Percentiles rank a stretch among this genome's conserved stretches.
phyloP scores from a whole-genome alignment of 306 rosid genomes.

The Dryas alaskensis region DNA sequence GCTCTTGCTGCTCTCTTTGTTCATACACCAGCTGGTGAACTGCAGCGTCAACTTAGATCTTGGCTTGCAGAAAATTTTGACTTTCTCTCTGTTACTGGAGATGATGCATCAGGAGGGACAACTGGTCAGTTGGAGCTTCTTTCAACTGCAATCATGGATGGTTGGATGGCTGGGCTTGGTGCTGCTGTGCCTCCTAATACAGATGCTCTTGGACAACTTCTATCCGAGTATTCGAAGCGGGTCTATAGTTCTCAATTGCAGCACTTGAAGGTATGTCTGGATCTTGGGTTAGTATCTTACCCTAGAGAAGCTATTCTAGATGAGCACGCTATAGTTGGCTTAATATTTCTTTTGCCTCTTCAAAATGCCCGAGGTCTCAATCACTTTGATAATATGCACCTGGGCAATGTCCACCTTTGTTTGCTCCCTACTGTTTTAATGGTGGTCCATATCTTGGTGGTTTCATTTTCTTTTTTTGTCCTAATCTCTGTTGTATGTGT shows the following conservation, averaged over 20 bases:
- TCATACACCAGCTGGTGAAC: slow-evolving; percentile 97
- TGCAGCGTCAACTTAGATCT: slow-evolving; percentile 94
- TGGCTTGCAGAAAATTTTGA: slow-evolving; percentile 95
- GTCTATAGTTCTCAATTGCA: slow-evolving; percentile 91
- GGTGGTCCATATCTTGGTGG: background rate
- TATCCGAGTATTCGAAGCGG: slow-evolving; percentile 81
- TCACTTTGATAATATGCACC: background rate
- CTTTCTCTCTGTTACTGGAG: slow-evolving; percentile 70
- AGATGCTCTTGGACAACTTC: slow-evolving; percentile 95
- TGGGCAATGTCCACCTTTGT: background rate
- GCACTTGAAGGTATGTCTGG: slow-evolving; percentile 75
- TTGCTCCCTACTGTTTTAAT: background rate
- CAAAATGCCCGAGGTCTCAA: too few relatives aligned
- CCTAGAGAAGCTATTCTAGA: background rate
- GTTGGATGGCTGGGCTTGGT: slow-evolving; percentile 99
- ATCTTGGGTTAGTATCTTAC: slow-evolving; percentile 8
- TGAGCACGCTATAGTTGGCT: background rate
- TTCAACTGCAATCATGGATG: slow-evolving; percentile 99
- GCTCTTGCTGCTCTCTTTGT: slow-evolving; percentile 96
- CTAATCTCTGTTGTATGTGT: background rate
- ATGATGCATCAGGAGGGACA: slow-evolving; percentile 71
- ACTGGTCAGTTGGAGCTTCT: slow-evolving; percentile 98
- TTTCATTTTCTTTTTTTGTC: background rate
- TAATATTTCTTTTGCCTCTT: background rate
- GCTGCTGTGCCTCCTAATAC: slow-evolving; percentile 91